Evolutionary conservation across 257 asterid genomes (phyloP).

Genomic region (Nemophila menziesii): DNA sequence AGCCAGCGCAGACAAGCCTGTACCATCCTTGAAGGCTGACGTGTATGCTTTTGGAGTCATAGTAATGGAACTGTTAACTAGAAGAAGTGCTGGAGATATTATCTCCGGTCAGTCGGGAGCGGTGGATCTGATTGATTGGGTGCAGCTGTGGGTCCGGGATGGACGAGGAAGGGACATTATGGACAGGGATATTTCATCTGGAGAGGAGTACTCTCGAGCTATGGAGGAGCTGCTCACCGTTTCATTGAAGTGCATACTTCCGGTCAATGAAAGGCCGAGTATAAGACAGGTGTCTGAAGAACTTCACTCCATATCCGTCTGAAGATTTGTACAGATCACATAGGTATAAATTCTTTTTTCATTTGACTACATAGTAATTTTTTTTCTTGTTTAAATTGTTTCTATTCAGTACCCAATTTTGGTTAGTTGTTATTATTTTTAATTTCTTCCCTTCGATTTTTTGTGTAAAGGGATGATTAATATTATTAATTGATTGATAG

Average conservation of each 20-base stretch:
- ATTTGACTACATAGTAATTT: too few species aligned
- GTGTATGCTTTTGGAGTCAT: conserved; percentile 91
- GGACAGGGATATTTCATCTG: conserved; percentile 73
- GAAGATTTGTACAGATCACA: conserved; percentile 56
- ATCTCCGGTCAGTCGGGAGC: conserved; percentile 92
- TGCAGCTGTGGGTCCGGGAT: conserved; percentile 66
- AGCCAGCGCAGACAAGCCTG: conserved; percentile 39
- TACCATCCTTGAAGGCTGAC: conserved; percentile 73
- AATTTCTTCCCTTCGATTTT: conserved; percentile 56
- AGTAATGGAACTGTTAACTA: conserved; percentile 81
- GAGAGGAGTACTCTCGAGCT: conserved; percentile 62
- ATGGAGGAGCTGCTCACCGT: conserved; percentile 78
- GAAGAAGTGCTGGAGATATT: conserved; percentile 96
- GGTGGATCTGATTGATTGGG: conserved; percentile 96
- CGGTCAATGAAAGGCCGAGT: conserved; percentile 82
- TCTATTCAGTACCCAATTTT: too few species aligned
- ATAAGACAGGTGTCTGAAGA: conserved; percentile 68
- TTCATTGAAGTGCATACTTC: conserved; percentile 78
- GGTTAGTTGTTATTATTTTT: too few species aligned
- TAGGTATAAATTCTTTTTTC: too few species aligned
- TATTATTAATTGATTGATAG: conserved; percentile 64
- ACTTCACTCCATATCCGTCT: conserved; percentile 54
- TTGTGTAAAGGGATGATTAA: conserved; percentile 90
- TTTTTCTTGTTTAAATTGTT: conserved; percentile 11
- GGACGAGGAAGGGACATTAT: conserved; percentile 89